phyloP scores from a whole-genome alignment of 768 basidiomycete genomes.

The Trametes punicea region DNA sequence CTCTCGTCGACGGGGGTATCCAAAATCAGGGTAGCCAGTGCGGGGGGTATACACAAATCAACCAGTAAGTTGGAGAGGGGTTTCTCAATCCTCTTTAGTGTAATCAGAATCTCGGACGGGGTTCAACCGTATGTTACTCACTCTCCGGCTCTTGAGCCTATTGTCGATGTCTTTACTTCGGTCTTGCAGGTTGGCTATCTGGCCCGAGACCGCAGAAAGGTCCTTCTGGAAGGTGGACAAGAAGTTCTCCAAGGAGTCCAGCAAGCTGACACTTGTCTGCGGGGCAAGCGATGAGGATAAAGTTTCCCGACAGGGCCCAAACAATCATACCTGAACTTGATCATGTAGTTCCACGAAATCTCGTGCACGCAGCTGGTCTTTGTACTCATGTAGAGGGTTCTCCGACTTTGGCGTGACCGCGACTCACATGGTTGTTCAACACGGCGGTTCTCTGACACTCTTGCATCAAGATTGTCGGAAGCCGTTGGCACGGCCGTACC shows the following conservation, averaged over 20 bases:
- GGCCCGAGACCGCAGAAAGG: slow-evolving; percentile 90
- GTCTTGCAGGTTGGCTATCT: slow-evolving; percentile 91
- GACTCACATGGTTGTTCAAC: slow-evolving; percentile 11
- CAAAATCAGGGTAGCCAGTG: slow-evolving; percentile 70
- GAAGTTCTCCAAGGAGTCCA: slow-evolving; percentile 87
- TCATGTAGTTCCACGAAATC: slow-evolving; percentile 89
- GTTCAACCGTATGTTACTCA: slow-evolving; percentile 40
- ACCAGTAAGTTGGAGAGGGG: slow-evolving; percentile 78
- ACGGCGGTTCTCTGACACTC: neutral
- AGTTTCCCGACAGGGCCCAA: neutral
- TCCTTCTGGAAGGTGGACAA: slow-evolving; percentile 95
- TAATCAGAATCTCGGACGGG: slow-evolving; percentile 8
- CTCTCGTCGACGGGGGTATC: slow-evolving; percentile 82
- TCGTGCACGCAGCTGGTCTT: slow-evolving; percentile 34
- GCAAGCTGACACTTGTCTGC: slow-evolving; percentile 81
- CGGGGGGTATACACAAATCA: slow-evolving; percentile 80
- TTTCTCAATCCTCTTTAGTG: slow-evolving; percentile 75
- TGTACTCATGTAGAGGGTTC: neutral
- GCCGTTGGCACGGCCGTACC: too few relatives aligned
- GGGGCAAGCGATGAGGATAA: neutral
- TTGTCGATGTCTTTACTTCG: slow-evolving; percentile 89
- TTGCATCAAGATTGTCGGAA: neutral
- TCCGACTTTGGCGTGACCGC: too few relatives aligned
- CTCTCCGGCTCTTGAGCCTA: slow-evolving; percentile 79
- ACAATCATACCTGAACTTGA: slow-evolving; percentile 69